Base-by-base conservation (phyloP, 495 filamentous ascomycete genomes). In the Daldinia bambusicola region DNA sequence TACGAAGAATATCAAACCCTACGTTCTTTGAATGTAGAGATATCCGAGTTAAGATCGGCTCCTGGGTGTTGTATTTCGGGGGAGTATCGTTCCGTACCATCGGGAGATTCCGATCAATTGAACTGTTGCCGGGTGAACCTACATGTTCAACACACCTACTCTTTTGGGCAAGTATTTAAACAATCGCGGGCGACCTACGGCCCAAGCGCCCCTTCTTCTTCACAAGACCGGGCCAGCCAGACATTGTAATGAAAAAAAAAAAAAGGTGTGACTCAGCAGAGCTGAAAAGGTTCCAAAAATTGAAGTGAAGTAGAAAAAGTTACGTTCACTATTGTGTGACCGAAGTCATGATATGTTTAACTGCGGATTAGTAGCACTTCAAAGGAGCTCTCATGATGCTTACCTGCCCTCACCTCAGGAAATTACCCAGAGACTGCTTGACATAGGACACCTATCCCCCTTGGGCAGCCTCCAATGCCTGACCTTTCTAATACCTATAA, bases 71-170 rank as follows among this genome's bases (percentile, higher is more conserved):
- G 43, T 48, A 22, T 22, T 18, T 22, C 16, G 18, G 43, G 43
- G 12, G 43, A 12, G 43, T 48, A 48, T 48, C 43, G 20, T 58
- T 22, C 40, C 52, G 40, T 16, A 26, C 67, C 41, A 55, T 50
- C 45, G 48, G 16, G 37, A 55, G 59, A 50, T 67, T 48, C 65
- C 65, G 70, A 68, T 58, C 16, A 51, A 72, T 72, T 50, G 30
- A 48, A 26, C 56, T 45, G 70, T 68, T 16, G 70, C 69, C 63
- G 64, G 64, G 64, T 59, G 56, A 59, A 60, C 58, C 57, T 36
- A 43, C 53, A 6, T 30, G 20, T 1, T 4, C 22, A 34, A 61
- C 12, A 37, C 37, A 64, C 64, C 50, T 72, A 12, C 69, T 59
- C 48, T n/a, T 59, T 59, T 55, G 40, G 64, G 69, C 13, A 68